Base-by-base conservation (phyloP, 352 stramenopile species). In the Phytophthora pini region DNA sequence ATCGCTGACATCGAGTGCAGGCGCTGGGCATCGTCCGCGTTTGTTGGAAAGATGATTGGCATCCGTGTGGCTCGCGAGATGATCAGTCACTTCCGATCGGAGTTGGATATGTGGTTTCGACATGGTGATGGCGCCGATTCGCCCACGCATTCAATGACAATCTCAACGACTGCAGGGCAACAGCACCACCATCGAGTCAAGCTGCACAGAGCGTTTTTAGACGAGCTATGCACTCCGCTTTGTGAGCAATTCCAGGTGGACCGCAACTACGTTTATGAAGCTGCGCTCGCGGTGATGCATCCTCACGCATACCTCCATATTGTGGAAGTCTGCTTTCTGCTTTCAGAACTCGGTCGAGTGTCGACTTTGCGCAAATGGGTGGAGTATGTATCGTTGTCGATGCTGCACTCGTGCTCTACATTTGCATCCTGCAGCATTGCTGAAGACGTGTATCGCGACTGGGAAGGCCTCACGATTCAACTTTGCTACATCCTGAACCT, bases 31-130 rank as follows among this genome's bases (percentile, higher is more conserved):
- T 95, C 87, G 27, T 95, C 84, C 22, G 85, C 85, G 4, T 94
- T 95, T 76, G 87, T 95, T 20, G 87, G 84, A 4, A 95, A 94
- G 47, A 91, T 94, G 82, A 89, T 95, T 61, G 87, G 87, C 6
- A 89, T 94, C 50, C 84, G 84, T 24, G 85, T 95, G 2, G 85
- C 87, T 17, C 79, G 86, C 4, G 84, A 94, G 58, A 93, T 95
- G 85, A 95, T 95, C 43, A 90, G 74, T 20, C 80, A 93, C 51
- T 94, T 93, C 56, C 80, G 87, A n/a, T 58, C 65, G 13, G 80
- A 89, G 40, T 56, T 93, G 39, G 76, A 89, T 54, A 60, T 77
- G 32, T 72, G 69, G 56, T 82, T 79, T 67, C 57, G 69, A n/a
- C 62, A 74, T 57, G 54, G 57, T 44, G 62, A 70, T 41, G 52